These are phyloP conservation scores for Tulasnella sp. DNA, from an alignment of 768 basidiomycete species.

Conservation along the genomic window DNA sequence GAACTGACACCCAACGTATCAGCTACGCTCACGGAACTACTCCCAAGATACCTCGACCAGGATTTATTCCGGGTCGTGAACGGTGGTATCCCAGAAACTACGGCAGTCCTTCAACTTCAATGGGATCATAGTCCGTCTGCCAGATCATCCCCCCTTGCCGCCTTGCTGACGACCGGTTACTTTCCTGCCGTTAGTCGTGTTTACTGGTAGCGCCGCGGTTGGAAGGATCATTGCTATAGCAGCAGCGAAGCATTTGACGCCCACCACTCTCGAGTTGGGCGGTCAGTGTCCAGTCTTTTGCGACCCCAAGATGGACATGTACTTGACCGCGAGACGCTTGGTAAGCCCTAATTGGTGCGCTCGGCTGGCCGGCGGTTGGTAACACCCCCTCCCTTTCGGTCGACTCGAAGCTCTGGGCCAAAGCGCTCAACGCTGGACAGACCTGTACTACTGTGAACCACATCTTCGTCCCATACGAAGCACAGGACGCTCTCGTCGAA, in stretches of 20 bases:
- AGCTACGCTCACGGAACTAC: constrained; percentile 57
- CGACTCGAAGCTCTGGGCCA: constrained; percentile 61
- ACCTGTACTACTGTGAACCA: constrained; percentile 66
- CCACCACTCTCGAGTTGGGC: constrained; percentile 39
- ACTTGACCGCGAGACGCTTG: constrained; percentile 62
- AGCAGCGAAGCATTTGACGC: constrained; percentile 72
- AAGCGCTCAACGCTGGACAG: constrained; percentile 68
- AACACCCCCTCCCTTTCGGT: neutral
- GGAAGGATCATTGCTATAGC: constrained; percentile 65
- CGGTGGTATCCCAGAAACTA: constrained; percentile 61
- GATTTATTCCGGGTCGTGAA: constrained; percentile 63
- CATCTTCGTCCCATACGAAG: constrained; percentile 43
- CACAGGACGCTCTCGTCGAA: constrained; percentile 41
- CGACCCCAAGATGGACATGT: constrained; percentile 63
- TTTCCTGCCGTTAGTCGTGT: constrained; percentile 33
- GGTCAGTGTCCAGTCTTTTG: constrained; percentile 73
- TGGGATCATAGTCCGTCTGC: constrained; percentile 54
- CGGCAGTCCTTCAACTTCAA: constrained; percentile 63
- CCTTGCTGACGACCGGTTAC: neutral
- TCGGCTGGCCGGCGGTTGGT: neutral
- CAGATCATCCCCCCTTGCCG: constrained; percentile 39
- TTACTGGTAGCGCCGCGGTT: constrained; percentile 50
- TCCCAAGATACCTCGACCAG: constrained; percentile 71
- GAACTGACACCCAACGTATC: constrained; percentile 59
- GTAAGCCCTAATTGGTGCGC: neutral